A percentile compares a stretch with the other conserved stretches of the same genome.
These are phyloP conservation scores for Zoysia matrella DNA, from an alignment of 202 grass and related monocot genomes.

Conservation along the genomic window DNA sequence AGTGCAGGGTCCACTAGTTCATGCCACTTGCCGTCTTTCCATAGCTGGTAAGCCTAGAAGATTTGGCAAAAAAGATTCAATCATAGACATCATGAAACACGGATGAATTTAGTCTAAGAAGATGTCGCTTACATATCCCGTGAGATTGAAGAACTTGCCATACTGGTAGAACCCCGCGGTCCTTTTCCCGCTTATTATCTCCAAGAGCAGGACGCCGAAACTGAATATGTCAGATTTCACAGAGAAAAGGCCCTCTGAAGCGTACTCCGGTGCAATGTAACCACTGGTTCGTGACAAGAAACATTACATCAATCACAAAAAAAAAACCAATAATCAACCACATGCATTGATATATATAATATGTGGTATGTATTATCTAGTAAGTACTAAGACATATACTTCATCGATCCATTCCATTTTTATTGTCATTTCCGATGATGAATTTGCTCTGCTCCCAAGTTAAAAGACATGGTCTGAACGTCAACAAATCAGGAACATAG, in stretches of 20 bases:
- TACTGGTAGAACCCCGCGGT: slow-evolving; percentile 59
- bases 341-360: no score
- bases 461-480: no score
- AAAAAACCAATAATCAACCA: no score
- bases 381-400: no score
- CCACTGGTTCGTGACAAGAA: slow-evolving; percentile 51
- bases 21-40: slow-evolving; percentile 43
- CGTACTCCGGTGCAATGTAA: slow-evolving; percentile 82
- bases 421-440: no score
- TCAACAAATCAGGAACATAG: no score
- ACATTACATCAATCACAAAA: no score
- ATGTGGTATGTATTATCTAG: no score
- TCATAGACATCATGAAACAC: background rate
- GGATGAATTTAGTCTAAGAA: no score
- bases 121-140: slow-evolving; percentile 54
- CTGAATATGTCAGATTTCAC: slow-evolving; percentile 77
- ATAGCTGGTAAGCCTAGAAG: slow-evolving; percentile 52
- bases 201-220: slow-evolving; percentile 76
- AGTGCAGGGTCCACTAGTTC: slow-evolving; percentile 55
- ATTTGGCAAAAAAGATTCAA: background rate
- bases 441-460: no score
- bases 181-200: slow-evolving; percentile 72
- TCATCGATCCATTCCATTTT: no score
- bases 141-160: slow-evolving; percentile 55
- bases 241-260: slow-evolving; percentile 75